Evolutionary conservation across 805 yeast species (phyloP).

Genomic region (Wickerhamiella domercqiae): DNA sequence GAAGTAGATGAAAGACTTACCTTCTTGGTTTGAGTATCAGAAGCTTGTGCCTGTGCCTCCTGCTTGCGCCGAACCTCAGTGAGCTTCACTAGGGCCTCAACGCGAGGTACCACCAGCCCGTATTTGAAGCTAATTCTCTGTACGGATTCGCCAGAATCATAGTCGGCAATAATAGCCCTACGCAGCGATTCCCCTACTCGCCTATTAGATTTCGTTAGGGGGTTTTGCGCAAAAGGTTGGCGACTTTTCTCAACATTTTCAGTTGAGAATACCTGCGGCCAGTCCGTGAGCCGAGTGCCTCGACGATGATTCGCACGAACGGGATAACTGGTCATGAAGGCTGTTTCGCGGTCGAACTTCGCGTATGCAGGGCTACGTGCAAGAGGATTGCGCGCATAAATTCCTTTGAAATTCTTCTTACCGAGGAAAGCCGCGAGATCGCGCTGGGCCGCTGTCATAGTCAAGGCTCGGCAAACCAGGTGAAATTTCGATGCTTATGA

Average conservation of each 20-base stretch:
- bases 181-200: conserved; percentile 46
- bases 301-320: conserved; percentile 19
- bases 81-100: conserved; percentile 74
- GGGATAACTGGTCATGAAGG: conserved; percentile 19
- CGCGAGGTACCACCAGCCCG: conserved; percentile 69
- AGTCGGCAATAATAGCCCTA: conserved; percentile 41
- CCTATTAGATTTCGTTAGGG: conserved; percentile 50
- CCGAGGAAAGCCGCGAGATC: conserved; percentile 61
- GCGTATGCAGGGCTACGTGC: conserved; percentile 33
- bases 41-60: conserved; percentile 20
- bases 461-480: too few relatives aligned
- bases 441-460: conserved; percentile 16
- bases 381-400: conserved; percentile 62
- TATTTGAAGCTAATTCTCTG: conserved; percentile 66
- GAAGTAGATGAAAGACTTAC: conserved; percentile 32
- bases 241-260: conserved; percentile 11
- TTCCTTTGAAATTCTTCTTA: conserved; percentile 70
- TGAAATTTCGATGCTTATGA: conserved; percentile 1
- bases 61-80: conserved; percentile 48
- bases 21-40: conserved; percentile 20
- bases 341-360: conserved; percentile 45
- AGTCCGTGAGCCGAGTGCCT: conserved; percentile 14
- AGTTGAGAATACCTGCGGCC: conserved; percentile 19
- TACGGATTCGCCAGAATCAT: conserved; percentile 37
- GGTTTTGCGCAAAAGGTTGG: conserved; percentile 74